phyloP scores from a whole-genome alignment of 768 basidiomycete species.

The Kwoniella botswanensis region DNA sequence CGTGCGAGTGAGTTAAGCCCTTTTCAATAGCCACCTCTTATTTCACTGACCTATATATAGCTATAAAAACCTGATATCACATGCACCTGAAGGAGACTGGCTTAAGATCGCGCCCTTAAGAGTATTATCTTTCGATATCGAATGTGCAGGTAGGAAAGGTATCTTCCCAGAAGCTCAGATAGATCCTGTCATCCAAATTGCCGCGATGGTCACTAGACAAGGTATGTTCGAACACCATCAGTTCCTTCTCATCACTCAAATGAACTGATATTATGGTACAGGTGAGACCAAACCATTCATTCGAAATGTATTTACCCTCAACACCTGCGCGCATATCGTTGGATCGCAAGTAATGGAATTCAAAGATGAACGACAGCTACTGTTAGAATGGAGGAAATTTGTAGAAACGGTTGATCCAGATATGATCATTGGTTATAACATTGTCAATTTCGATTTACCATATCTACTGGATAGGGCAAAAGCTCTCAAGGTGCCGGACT shows the following conservation, averaged over 20 bases:
- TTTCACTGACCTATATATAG: slow-evolving; percentile 59
- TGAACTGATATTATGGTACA: slow-evolving; percentile 53
- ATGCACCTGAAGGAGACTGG: slow-evolving; percentile 90
- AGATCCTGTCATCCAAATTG: slow-evolving; percentile 98
- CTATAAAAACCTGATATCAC: slow-evolving; percentile 83
- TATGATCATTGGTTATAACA: slow-evolving; percentile 95
- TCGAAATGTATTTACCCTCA: slow-evolving; percentile 93
- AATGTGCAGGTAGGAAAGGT: slow-evolving; percentile 96
- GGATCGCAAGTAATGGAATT: slow-evolving; percentile 94
- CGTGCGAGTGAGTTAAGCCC: slow-evolving; percentile 65
- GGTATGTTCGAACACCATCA: slow-evolving; percentile 63
- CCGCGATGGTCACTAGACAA: slow-evolving; percentile 98
- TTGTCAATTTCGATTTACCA: slow-evolving; percentile 90
- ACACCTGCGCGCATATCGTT: slow-evolving; percentile 91
- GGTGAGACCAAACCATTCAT: slow-evolving; percentile 93
- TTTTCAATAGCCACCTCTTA: neutral
- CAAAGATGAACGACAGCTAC: slow-evolving; percentile 73
- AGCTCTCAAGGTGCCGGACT: slow-evolving; percentile 71
- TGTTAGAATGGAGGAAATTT: slow-evolving; percentile 87
- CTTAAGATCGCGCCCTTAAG: slow-evolving; percentile 89
- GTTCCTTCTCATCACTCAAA: neutral
- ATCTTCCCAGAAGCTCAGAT: slow-evolving; percentile 89
- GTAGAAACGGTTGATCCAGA: slow-evolving; percentile 90
- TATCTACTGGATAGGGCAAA: slow-evolving; percentile 93
- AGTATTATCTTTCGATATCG: slow-evolving; percentile 97